Evolutionary conservation across 495 filamentous ascomycete species (phyloP).

Genomic region (Corynascus novoguineensis): DNA sequence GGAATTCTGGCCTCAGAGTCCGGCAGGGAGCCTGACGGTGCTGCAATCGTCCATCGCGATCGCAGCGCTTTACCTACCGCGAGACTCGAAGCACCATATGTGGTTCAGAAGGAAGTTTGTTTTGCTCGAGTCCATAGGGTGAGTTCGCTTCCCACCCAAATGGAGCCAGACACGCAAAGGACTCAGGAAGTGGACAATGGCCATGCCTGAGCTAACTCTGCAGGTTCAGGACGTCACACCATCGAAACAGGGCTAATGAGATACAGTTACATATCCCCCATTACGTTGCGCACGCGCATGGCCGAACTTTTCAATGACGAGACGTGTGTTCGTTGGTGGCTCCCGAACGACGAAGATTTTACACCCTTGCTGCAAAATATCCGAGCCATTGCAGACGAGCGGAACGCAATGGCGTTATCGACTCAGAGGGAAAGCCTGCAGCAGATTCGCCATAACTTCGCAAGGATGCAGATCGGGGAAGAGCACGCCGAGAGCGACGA

Average conservation of each 20-base stretch:
- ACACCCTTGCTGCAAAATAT: slow-evolving; percentile 66
- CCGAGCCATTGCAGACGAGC: slow-evolving; percentile 70
- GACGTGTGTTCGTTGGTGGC: slow-evolving; percentile 75
- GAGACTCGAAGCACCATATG: slow-evolving; percentile 64
- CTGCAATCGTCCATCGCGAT: slow-evolving; percentile 75
- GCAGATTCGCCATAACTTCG: slow-evolving; percentile 71
- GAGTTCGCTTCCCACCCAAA: slow-evolving; percentile 33
- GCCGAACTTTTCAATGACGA: slow-evolving; percentile 63
- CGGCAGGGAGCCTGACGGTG: slow-evolving; percentile 60
- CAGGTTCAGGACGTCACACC: too few relatives aligned
- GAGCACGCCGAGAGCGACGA: slow-evolving; percentile 7
- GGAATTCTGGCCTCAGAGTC: slow-evolving; percentile 63
- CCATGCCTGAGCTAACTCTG: neutral
- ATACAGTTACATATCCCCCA: slow-evolving; percentile 73
- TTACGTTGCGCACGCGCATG: slow-evolving; percentile 66
- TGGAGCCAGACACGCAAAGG: neutral
- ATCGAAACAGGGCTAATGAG: neutral
- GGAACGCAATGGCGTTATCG: slow-evolving; percentile 56
- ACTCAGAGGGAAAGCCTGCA: slow-evolving; percentile 60
- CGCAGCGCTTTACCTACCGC: slow-evolving; percentile 69
- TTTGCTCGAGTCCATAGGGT: slow-evolving; percentile 77
- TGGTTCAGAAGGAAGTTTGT: slow-evolving; percentile 81
- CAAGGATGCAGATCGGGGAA: slow-evolving; percentile 36
- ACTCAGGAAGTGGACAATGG: neutral
- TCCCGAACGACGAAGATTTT: slow-evolving; percentile 73